A percentile compares a stretch with the other conserved stretches of the same genome.
phyloP scores from a whole-genome alignment of 352 stramenopile genomes.

The Phytopythium oedochilum region DNA sequence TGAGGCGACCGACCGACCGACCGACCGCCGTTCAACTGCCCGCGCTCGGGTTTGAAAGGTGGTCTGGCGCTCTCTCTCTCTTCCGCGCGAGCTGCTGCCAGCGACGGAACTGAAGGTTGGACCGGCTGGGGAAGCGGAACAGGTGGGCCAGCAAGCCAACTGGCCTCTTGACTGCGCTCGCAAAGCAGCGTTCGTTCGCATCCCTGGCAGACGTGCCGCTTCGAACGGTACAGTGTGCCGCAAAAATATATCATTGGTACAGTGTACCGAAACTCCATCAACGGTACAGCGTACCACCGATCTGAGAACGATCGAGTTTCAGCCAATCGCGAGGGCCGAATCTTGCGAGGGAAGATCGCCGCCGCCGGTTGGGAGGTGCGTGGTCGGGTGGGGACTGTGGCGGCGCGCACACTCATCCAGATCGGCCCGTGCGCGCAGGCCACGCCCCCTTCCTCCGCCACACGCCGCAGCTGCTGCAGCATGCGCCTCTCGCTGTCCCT shows the following conservation, averaged over 20 bases:
- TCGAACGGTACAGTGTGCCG: not conserved
- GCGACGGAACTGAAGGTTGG: not conserved
- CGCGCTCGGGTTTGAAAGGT: not conserved
- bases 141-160: not conserved
- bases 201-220: not conserved
- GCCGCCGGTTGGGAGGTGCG: too few species aligned
- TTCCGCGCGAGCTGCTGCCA: not conserved
- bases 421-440: not conserved
- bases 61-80: not conserved
- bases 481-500: slow-evolving; percentile 27
- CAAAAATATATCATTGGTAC: not conserved
- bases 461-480: not conserved
- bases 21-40: too few species aligned
- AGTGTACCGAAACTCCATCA: not conserved
- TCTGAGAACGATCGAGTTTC: not conserved
- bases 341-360: not conserved
- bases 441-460: not conserved
- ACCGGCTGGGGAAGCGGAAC: not conserved
- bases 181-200: not conserved
- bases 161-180: not conserved
- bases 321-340: not conserved
- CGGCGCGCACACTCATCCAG: not conserved
- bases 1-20: too few species aligned
- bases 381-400: too few species aligned
- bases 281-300: not conserved